Percentiles rank a stretch among this genome's conserved stretches.
Conservation (phyloP, 305 asterid species). For the Rubia peregrina region DNA sequence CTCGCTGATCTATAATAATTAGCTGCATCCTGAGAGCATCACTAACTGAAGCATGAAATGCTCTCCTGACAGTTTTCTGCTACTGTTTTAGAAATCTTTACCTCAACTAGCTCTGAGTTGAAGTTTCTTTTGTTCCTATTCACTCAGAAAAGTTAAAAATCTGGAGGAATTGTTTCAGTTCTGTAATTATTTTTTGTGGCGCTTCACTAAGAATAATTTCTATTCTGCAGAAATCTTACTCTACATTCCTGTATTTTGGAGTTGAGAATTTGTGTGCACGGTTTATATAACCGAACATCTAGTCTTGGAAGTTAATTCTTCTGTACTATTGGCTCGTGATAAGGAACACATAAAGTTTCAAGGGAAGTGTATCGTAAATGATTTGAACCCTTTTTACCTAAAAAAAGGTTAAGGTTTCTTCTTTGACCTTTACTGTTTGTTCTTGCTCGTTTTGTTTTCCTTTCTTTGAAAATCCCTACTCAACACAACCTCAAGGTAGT, state of each 20-base stretch:
- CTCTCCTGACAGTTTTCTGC: neutral
- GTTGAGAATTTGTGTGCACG: neutral
- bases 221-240: neutral
- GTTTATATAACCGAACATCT: neutral
- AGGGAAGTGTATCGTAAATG: too few relatives aligned
- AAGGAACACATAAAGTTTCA: too few relatives aligned
- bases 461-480: neutral
- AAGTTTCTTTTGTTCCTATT: neutral
- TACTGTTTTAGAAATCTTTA: too few relatives aligned
- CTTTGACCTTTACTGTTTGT: neutral
- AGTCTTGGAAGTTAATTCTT: too few relatives aligned
- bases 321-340: too few relatives aligned
- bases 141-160: neutral
- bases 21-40: too few relatives aligned
- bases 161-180: neutral
- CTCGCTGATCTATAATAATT: too few relatives aligned
- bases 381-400: too few relatives aligned
- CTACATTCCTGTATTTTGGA: neutral
- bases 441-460: neutral
- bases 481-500: neutral
- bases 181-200: neutral
- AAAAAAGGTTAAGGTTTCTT: too few relatives aligned
- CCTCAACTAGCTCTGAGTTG: neutral
- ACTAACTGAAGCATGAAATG: neutral
- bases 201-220: neutral